Conservation (phyloP, 768 basidiomycete genomes). For the Rubroboletus satanas region DNA sequence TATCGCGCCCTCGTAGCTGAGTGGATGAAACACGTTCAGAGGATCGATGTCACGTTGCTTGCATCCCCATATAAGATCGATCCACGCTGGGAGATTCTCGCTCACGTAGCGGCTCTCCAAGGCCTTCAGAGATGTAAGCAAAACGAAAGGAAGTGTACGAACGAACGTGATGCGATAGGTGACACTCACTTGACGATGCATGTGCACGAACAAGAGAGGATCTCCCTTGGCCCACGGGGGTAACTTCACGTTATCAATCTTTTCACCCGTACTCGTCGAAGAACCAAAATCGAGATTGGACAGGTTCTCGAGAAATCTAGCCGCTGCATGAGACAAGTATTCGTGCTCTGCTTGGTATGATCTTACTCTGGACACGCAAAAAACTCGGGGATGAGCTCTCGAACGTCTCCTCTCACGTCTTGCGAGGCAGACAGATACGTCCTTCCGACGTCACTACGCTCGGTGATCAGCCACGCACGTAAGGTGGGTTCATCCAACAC, state of each 20-base stretch:
- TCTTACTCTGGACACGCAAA: constrained; percentile 75
- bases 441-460: constrained; percentile 63
- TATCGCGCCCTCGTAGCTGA: constrained; percentile 90
- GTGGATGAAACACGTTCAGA: constrained; percentile 85
- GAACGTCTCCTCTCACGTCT: constrained; percentile 87
- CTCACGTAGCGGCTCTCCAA: constrained; percentile 87
- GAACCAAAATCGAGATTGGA: constrained; percentile 77
- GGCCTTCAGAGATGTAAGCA: constrained; percentile 44
- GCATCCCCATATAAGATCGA: constrained; percentile 89
- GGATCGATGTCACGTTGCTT: constrained; percentile 77
- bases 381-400: constrained; percentile 91
- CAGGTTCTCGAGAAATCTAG: constrained; percentile 79
- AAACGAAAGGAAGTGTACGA: not conserved
- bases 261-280: constrained; percentile 68
- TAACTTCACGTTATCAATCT: constrained; percentile 82
- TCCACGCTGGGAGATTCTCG: constrained; percentile 81
- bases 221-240: constrained; percentile 89
- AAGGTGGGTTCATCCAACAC: constrained; percentile 2
- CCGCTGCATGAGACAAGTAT: not conserved
- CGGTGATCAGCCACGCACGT: constrained; percentile 6
- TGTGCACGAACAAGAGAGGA: constrained; percentile 72
- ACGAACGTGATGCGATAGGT: not conserved
- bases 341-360: not conserved
- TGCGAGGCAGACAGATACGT: constrained; percentile 81
- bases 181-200: constrained; percentile 65